Evolutionary conservation across 2,329 filamentous ascomycete genomes (phyloP).

Genomic region (Cercospora sojina): DNA sequence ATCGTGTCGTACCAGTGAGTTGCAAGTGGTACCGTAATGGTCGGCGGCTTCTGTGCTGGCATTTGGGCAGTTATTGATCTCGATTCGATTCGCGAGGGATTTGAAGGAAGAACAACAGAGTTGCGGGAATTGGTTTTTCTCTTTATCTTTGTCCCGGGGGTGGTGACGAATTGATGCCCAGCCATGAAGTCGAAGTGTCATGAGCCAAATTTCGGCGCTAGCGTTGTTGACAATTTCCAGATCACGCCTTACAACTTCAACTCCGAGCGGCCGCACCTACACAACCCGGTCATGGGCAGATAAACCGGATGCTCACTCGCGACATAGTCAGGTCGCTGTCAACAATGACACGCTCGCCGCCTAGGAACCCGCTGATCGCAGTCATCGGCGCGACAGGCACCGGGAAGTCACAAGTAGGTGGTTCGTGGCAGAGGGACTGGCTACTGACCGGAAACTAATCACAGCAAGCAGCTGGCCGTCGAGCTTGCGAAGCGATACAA

Average conservation of each 20-base stretch:
- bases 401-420: constrained; percentile 80
- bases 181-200: constrained; percentile 11
- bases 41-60: constrained; percentile 46
- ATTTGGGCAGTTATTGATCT: constrained; percentile 1
- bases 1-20: neutral
- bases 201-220: constrained; percentile 9
- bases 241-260: constrained; percentile 11
- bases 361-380: constrained; percentile 64
- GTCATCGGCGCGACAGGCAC: constrained; percentile 89
- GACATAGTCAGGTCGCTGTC: constrained; percentile 11
- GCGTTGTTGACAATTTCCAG: neutral
- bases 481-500: constrained; percentile 79
- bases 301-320: constrained; percentile 11
- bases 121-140: neutral
- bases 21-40: constrained; percentile 62
- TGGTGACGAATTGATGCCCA: constrained; percentile 12
- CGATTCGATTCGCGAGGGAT: neutral
- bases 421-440: neutral
- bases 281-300: neutral
- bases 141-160: neutral
- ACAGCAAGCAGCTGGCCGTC: constrained; percentile 70
- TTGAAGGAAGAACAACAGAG: neutral
- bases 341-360: constrained; percentile 29
- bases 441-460: constrained; percentile 38
- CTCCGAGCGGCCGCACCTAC: neutral